These are phyloP conservation scores for Zelonia costaricensis DNA, from an alignment of 208 protist species.

Conservation along the genomic window DNA sequence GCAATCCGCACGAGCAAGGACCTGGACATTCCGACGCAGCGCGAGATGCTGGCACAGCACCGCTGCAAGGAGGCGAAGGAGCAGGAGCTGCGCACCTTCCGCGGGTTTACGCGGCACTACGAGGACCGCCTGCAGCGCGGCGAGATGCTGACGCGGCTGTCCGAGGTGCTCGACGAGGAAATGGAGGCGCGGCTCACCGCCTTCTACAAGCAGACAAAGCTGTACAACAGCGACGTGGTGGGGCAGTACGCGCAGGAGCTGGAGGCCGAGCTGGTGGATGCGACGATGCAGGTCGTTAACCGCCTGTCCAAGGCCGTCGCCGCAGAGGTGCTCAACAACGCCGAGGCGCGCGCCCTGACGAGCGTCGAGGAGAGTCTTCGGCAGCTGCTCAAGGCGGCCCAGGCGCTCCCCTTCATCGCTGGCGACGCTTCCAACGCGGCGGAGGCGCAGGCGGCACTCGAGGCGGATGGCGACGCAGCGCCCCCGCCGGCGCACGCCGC, in stretches of 20 bases:
- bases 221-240: slow-evolving; percentile 67
- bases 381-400: slow-evolving; percentile 54
- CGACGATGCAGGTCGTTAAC: slow-evolving; percentile 49
- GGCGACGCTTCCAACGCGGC: not conserved
- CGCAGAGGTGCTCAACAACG: slow-evolving; percentile 39
- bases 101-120: slow-evolving; percentile 40
- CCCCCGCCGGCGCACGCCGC: slow-evolving; percentile 1
- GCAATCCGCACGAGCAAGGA: slow-evolving; percentile 95
- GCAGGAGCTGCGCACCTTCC: slow-evolving; percentile 55
- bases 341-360: slow-evolving; percentile 50
- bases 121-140: slow-evolving; percentile 56
- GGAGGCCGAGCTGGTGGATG: slow-evolving; percentile 50
- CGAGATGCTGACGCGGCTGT: slow-evolving; percentile 63
- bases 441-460: slow-evolving; percentile 12
- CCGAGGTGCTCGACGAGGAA: slow-evolving; percentile 52
- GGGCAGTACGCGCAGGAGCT: slow-evolving; percentile 41
- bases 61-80: slow-evolving; percentile 92
- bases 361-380: slow-evolving; percentile 55
- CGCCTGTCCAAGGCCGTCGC: slow-evolving; percentile 62
- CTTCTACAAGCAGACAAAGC: slow-evolving; percentile 58
- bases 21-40: slow-evolving; percentile 96
- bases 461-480: not conserved
- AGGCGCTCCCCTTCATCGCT: slow-evolving; percentile 47
- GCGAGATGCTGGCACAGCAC: slow-evolving; percentile 95
- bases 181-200: slow-evolving; percentile 44